Evolutionary conservation across 208 protist genomes (phyloP).

Genomic region (Crithidia bombi): DNA sequence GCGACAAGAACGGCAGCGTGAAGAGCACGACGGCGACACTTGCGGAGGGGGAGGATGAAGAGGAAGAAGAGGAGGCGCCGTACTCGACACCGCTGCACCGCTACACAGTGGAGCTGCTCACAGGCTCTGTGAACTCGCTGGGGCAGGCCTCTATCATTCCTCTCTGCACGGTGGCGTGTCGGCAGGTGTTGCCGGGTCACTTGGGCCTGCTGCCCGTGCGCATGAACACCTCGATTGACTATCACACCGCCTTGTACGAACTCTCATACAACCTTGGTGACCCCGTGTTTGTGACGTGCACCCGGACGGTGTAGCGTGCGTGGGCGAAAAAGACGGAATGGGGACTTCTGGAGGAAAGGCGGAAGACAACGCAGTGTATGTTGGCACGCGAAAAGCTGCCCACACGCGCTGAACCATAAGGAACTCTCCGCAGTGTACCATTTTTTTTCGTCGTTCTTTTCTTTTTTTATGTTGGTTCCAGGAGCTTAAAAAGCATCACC

Average conservation of each 20-base stretch:
- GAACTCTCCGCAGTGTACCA: background rate
- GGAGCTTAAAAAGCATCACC: too few relatives aligned
- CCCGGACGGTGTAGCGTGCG: slow-evolving; percentile 24
- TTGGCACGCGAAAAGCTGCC: too few relatives aligned
- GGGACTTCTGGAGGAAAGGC: background rate
- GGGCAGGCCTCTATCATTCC: slow-evolving; percentile 46
- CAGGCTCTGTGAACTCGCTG: slow-evolving; percentile 41
- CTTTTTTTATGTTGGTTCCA: background rate
- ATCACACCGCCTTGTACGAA: slow-evolving; percentile 49
- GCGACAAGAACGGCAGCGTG: background rate
- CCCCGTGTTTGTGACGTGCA: slow-evolving; percentile 73
- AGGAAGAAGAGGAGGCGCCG: slow-evolving; percentile 22
- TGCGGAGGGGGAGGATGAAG: background rate
- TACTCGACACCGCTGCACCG: slow-evolving; percentile 29
- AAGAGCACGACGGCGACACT: background rate
- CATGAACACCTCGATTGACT: slow-evolving; percentile 24
- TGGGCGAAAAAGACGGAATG: background rate
- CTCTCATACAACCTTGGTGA: slow-evolving; percentile 59
- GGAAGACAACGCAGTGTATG: background rate
- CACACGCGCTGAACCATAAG: background rate
- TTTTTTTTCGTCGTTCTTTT: background rate
- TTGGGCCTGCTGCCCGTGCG: slow-evolving; percentile 39
- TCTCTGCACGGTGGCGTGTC: slow-evolving; percentile 55
- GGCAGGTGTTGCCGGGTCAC: slow-evolving; percentile 50
- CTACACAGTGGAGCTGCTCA: slow-evolving; percentile 59